A percentile compares a stretch with the other conserved stretches of the same genome.
These are phyloP conservation scores for Hortiboletus flavorubellus DNA, from an alignment of 768 basidiomycete species.

Conservation along the genomic window DNA sequence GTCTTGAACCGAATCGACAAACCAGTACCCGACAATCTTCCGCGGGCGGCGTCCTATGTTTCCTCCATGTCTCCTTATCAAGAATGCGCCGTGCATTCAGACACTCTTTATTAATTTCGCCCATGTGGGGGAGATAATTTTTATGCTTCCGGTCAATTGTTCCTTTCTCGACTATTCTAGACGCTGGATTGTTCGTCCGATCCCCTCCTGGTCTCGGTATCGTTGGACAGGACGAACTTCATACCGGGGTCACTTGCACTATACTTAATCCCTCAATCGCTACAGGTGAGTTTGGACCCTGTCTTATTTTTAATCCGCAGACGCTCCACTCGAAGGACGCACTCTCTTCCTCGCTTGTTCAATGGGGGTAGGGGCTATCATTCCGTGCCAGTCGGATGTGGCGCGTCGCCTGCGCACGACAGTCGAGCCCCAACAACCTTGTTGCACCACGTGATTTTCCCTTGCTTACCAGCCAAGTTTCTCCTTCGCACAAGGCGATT, in stretches of 20 bases:
- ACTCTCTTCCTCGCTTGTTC: neutral
- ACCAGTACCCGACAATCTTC: constrained; percentile 6
- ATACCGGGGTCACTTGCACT: neutral
- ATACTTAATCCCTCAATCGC: neutral
- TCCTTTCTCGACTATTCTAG: constrained; percentile 5
- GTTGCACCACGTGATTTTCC: neutral
- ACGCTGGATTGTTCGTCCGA: neutral
- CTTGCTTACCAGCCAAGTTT: neutral
- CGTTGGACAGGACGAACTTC: neutral
- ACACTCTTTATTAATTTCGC: constrained; percentile 12
- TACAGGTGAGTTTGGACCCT: neutral
- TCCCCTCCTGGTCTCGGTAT: neutral
- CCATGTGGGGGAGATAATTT: constrained; percentile 5
- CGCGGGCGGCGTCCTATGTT: constrained; percentile 3
- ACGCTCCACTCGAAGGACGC: neutral
- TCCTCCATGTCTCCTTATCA: constrained; percentile 6
- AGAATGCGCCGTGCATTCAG: neutral
- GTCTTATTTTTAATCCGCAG: neutral
- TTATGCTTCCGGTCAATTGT: neutral
- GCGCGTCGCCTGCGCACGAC: constrained; percentile 7
- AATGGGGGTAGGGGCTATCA: neutral
- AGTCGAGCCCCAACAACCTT: neutral
- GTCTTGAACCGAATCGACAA: neutral
- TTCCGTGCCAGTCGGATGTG: constrained; percentile 11
- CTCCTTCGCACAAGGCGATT: neutral